phyloP scores from a whole-genome alignment of 805 yeast genomes.

The Starmerella bombicola region DNA sequence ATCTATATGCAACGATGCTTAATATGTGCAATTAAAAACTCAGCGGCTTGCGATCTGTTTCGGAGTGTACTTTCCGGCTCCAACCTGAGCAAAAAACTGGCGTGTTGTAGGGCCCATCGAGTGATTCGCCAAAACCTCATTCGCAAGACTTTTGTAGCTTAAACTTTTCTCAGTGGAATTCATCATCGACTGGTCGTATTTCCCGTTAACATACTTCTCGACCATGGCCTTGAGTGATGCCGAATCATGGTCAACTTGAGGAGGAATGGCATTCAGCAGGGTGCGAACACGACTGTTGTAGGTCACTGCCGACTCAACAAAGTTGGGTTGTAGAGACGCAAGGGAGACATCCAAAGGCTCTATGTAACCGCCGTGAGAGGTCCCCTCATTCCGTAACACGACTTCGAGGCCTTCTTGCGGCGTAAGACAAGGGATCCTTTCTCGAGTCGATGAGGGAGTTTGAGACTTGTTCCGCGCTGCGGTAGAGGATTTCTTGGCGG shows the following conservation, averaged over 20 bases:
- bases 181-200: conserved; percentile 5
- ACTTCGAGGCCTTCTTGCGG: conserved; percentile 19
- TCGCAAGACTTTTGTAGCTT: conserved; percentile 6
- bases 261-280: conserved; percentile 12
- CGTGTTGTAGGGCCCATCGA: conserved; percentile 6
- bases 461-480: background rate
- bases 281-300: conserved; percentile 21
- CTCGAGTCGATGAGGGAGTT: background rate
- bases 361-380: conserved; percentile 14
- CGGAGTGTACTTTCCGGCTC: conserved; percentile 17
- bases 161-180: background rate
- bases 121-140: conserved; percentile 13
- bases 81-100: conserved; percentile 17
- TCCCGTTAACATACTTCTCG: conserved; percentile 11
- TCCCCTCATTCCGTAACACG: conserved; percentile 13
- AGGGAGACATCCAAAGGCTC: conserved; percentile 15
- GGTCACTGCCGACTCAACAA: conserved; percentile 14
- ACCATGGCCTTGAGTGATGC: conserved; percentile 7
- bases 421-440: conserved; percentile 4
- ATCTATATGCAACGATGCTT: background rate
- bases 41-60: conserved; percentile 12
- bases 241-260: conserved; percentile 2
- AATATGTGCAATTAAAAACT: no score
- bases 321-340: conserved; percentile 7
- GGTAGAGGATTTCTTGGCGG: background rate